Evolutionary conservation across 1,139 yeast genomes (phyloP).

Genomic region (Kurtzmaniella quercitrusa): DNA sequence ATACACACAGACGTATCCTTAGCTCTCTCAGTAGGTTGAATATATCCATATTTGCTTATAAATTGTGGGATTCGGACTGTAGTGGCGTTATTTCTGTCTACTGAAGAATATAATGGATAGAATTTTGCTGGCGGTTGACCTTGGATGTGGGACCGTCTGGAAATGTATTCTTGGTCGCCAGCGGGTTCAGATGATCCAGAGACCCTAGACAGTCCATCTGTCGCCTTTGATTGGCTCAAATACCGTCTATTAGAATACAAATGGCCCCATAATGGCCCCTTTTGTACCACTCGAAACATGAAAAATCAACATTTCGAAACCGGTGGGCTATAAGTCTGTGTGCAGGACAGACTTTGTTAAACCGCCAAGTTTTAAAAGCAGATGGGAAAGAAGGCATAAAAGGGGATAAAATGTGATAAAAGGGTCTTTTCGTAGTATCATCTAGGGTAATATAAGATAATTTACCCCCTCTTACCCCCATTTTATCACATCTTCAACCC

Average conservation of each 20-base stretch:
- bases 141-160: neutral
- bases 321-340: neutral
- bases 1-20: slow-evolving; percentile 10
- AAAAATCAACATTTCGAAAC: neutral
- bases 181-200: neutral
- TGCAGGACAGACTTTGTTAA: neutral
- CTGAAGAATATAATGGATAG: slow-evolving; percentile 6
- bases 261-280: neutral
- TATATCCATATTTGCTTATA: neutral
- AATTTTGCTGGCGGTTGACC: neutral
- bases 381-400: no score
- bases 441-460: no score
- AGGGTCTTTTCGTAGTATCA: no score
- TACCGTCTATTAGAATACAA: neutral
- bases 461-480: no score
- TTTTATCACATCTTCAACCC: no score
- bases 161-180: neutral
- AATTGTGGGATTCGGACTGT: slow-evolving; percentile 6
- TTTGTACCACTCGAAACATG: neutral
- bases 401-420: no score
- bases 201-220: neutral
- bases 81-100: neutral
- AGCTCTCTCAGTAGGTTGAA: neutral
- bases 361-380: no score
- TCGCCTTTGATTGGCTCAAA: neutral